Evolutionary conservation across 164 flowering plant genomes (phyloP).

Genomic region (Nymphaea colorata): DNA sequence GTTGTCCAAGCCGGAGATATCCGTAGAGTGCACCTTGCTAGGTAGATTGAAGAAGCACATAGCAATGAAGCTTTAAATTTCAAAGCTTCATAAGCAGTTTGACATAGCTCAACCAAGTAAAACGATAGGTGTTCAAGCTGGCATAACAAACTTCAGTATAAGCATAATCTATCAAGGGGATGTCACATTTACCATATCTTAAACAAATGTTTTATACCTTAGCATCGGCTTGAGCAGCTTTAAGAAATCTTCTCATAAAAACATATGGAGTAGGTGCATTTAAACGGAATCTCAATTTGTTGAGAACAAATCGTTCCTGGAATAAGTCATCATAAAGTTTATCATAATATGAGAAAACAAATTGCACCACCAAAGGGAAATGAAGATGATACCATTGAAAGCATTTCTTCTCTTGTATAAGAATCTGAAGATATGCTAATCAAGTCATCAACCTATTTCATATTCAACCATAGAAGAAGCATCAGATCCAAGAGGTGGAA

Average conservation of each 20-base stretch:
- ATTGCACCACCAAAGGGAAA: too few species aligned
- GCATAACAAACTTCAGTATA: background rate
- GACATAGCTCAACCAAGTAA: constrained; percentile 71
- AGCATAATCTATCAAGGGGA: background rate
- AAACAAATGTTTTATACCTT: constrained; percentile 25
- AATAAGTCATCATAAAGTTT: constrained; percentile 4
- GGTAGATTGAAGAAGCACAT: constrained; percentile 79
- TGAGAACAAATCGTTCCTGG: constrained; percentile 73
- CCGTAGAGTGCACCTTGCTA: constrained; percentile 59
- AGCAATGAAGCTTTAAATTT: constrained; percentile 67
- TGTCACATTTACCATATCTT: background rate
- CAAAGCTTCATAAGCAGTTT: constrained; percentile 67
- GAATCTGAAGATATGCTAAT: constrained; percentile 67
- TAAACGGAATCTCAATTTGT: constrained; percentile 60
- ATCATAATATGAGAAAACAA: too few species aligned
- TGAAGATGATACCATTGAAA: constrained; percentile 44
- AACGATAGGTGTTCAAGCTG: constrained; percentile 74
- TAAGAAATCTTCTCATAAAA: constrained; percentile 80
- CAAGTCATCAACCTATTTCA: constrained; percentile 55
- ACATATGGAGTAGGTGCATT: constrained; percentile 76
- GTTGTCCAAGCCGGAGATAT: constrained; percentile 65
- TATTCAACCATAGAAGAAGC: background rate
- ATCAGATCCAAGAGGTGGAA: background rate
- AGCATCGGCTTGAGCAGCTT: constrained; percentile 68
- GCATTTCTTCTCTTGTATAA: constrained; percentile 65